Base-by-base conservation (phyloP, 148 eudicot species). In the Rheum nobile region DNA sequence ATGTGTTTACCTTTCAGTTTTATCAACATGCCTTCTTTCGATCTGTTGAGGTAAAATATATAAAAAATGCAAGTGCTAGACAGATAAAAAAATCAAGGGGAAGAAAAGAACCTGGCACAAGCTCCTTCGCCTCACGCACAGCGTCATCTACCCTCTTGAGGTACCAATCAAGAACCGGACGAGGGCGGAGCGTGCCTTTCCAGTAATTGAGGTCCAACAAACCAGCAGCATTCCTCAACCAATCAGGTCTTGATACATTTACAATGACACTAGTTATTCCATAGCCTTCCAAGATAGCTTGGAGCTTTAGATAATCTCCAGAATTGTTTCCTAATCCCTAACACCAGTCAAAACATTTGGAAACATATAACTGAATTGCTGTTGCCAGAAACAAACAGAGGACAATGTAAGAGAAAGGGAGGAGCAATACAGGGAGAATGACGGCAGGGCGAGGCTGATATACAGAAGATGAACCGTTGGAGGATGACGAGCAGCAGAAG, bases 151-250 rank as follows among this genome's bases (percentile, higher is more conserved):
- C 80, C 79, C 96, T 84, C 54, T 82, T 80, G 72, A 95, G 82
- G 44, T 91, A 93, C 98, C 98, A 95, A 77, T 91, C 93, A 14
- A 95, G 92, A 79, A 95, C 93, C 4, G 98, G 98, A 19, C 97
- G 91, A 83, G 98, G 98, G 24, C 78, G 83, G 55, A 95, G 90
- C 0, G 94, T 88, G 61, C 98, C 97, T 68, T 88, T 83, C 98
- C 98, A 95, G 75, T 95, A 95, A 86, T 86, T 84, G 0, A 86
- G 85, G 75, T 95, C 98, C 21, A 86, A 70, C 85, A 95, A 85
- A 73, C 98, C 98, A 72, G 98, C 97, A 74, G 98, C 98, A 83
- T 95, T 95, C 75, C 98, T 84, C 76, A 95, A 81, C 98, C 98
- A 95, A 81, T 95, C 98, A 71, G 88, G 41, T 71, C 98, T 88